Conservation (phyloP, 371 early-diverging fungal species). For the Mortierella sp. region DNA sequence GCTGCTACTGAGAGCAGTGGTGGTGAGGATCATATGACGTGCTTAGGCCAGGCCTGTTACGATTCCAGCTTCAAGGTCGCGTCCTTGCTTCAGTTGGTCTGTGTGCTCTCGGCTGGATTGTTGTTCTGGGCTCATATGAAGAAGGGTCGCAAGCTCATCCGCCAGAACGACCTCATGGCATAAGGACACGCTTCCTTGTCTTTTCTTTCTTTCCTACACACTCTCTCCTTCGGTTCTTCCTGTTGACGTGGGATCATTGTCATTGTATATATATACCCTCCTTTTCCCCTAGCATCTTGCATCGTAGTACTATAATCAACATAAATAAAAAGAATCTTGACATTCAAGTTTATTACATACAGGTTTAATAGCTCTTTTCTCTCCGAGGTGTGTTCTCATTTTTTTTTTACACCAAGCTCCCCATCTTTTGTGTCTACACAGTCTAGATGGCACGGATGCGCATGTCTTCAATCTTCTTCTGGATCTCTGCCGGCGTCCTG, state of each 20-base stretch:
- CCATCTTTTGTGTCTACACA: neutral
- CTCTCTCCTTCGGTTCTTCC: no score
- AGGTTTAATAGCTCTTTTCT: no score
- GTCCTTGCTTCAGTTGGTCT: constrained; percentile 36
- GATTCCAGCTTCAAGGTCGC: constrained; percentile 41
- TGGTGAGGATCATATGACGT: constrained; percentile 19
- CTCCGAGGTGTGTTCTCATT: no score
- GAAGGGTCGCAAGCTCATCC: constrained; percentile 21
- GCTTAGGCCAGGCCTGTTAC: constrained; percentile 33
- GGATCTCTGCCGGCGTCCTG: constrained; percentile 85
- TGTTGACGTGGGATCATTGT: no score
- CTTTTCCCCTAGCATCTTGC: neutral
- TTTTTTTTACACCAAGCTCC: no score
- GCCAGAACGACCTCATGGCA: constrained; percentile 2
- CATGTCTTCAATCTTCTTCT: constrained; percentile 94
- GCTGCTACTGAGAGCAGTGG: neutral
- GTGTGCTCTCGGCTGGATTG: constrained; percentile 32
- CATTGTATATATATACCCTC: constrained; percentile 16
- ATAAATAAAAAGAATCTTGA: no score
- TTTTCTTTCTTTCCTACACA: neutral
- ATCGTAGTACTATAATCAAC: no score
- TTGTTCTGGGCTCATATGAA: constrained; percentile 51
- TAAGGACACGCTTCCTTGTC: no score
- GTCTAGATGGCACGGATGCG: constrained; percentile 50
- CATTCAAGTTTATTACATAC: no score